Conservation (phyloP, 805 yeast species). For the Wickerhamiella parazyma region DNA sequence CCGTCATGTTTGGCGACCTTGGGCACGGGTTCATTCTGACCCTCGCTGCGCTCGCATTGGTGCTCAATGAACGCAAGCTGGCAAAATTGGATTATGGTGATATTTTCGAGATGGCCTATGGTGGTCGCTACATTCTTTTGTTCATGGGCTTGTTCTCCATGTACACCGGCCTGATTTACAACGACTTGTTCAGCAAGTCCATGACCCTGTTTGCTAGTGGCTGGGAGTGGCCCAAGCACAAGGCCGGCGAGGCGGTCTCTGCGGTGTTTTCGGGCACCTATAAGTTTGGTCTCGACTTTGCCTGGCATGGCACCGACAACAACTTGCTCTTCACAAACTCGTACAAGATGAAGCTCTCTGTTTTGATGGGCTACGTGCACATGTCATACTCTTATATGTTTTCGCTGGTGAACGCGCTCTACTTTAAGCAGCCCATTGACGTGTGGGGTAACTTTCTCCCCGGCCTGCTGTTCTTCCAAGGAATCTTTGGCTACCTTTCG, state of each 20-base stretch:
- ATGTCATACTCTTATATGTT: constrained; percentile 84
- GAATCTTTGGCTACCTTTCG: constrained; percentile 86
- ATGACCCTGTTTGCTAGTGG: constrained; percentile 81
- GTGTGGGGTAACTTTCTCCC: constrained; percentile 89
- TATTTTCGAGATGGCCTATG: constrained; percentile 89
- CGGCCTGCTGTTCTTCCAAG: constrained; percentile 87
- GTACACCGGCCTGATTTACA: constrained; percentile 88
- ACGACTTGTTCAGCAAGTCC: constrained; percentile 84
- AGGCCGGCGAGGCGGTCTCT: constrained; percentile 54
- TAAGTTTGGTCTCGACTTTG: constrained; percentile 76
- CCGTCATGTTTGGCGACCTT: constrained; percentile 96
- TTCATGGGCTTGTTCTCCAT: constrained; percentile 92
- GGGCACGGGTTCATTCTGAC: constrained; percentile 88
- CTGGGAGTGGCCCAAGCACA: constrained; percentile 79
- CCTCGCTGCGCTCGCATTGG: constrained; percentile 56
- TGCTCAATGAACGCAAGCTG: constrained; percentile 59
- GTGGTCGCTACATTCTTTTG: constrained; percentile 80
- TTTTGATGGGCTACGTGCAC: constrained; percentile 86
- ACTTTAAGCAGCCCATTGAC: constrained; percentile 61
- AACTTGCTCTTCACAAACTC: constrained; percentile 82
- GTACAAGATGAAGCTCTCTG: constrained; percentile 92
- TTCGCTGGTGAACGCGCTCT: constrained; percentile 65
- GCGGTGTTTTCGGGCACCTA: constrained; percentile 54
- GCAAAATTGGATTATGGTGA: constrained; percentile 69
- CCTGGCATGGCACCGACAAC: constrained; percentile 97